Percentiles rank a stretch among this genome's conserved stretches.
Evolutionary conservation across 2,329 filamentous ascomycete species (phyloP).

Genomic region (Fusarium nygamai): DNA sequence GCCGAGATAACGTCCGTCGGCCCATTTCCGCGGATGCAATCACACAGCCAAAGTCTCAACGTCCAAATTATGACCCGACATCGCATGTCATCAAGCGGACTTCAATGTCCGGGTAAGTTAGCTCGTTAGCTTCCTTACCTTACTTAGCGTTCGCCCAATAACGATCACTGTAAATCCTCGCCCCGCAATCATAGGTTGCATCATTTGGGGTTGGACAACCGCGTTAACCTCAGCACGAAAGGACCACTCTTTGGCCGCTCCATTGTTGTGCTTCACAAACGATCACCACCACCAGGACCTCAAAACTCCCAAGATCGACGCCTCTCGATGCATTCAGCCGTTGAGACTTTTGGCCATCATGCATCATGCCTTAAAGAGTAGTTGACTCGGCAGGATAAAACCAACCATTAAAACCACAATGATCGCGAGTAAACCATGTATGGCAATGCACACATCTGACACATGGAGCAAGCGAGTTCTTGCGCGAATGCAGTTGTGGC

Average conservation of each 20-base stretch:
- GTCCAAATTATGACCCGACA: neutral
- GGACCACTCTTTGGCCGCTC: neutral
- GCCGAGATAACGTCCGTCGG: neutral
- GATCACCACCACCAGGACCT: conserved; percentile 13
- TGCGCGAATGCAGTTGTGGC: conserved; percentile 5
- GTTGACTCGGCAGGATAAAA: conserved; percentile 12
- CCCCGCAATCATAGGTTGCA: conserved; percentile 28
- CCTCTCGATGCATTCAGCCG: conserved; percentile 23
- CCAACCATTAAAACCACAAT: conserved; percentile 28
- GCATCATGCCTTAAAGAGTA: conserved; percentile 19
- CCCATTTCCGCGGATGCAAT: neutral
- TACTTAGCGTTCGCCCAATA: conserved; percentile 28
- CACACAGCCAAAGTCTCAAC: neutral
- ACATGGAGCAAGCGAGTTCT: conserved; percentile 6
- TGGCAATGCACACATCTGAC: conserved; percentile 4
- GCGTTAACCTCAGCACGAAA: conserved; percentile 31
- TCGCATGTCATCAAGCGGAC: conserved; percentile 33
- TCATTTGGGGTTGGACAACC: conserved; percentile 27
- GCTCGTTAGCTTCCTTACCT: neutral
- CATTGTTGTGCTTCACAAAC: conserved; percentile 6
- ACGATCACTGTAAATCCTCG: conserved; percentile 5
- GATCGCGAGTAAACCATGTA: neutral
- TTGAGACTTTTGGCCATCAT: conserved; percentile 11
- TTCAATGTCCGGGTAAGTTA: conserved; percentile 38
- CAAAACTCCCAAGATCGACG: conserved; percentile 27